A percentile compares a stretch with the other conserved stretches of the same genome.
phyloP scores from a whole-genome alignment of 208 protist genomes.

The Angomonas deanei region DNA sequence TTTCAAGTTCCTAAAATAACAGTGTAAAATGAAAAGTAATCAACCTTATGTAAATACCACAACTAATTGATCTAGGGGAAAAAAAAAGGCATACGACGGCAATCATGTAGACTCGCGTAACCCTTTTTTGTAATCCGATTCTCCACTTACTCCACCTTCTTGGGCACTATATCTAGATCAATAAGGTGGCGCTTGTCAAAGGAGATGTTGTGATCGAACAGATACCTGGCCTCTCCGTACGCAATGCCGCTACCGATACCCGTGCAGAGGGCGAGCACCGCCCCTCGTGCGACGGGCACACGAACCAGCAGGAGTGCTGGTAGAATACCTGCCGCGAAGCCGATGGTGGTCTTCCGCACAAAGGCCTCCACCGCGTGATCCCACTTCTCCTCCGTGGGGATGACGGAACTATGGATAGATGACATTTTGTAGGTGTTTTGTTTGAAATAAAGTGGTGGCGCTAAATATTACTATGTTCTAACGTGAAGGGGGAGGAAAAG shows the following conservation, averaged over 20 bases:
- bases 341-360: slow-evolving; percentile 82
- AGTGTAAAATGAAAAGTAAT: no score
- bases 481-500: slow-evolving; percentile 2
- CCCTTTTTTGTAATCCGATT: no score
- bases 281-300: slow-evolving; percentile 43
- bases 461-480: neutral
- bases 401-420: slow-evolving; percentile 3
- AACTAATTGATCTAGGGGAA: neutral
- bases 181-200: slow-evolving; percentile 85
- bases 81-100: neutral
- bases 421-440: neutral
- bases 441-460: neutral
- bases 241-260: slow-evolving; percentile 79
- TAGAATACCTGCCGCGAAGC: slow-evolving; percentile 60
- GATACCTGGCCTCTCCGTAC: slow-evolving; percentile 81
- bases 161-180: slow-evolving; percentile 23
- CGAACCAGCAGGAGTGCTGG: slow-evolving; percentile 73
- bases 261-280: slow-evolving; percentile 58
- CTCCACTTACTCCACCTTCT: slow-evolving; percentile 6
- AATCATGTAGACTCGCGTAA: no score
- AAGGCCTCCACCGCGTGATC: slow-evolving; percentile 83
- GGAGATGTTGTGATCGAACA: slow-evolving; percentile 84
- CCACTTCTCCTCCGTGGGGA: slow-evolving; percentile 86
- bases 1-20: no score
- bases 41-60: neutral